A percentile compares a stretch with the other conserved stretches of the same genome.
These are phyloP conservation scores for Lichtheimia hyalospora DNA, from an alignment of 371 early-diverging fungal species.

Conservation along the genomic window DNA sequence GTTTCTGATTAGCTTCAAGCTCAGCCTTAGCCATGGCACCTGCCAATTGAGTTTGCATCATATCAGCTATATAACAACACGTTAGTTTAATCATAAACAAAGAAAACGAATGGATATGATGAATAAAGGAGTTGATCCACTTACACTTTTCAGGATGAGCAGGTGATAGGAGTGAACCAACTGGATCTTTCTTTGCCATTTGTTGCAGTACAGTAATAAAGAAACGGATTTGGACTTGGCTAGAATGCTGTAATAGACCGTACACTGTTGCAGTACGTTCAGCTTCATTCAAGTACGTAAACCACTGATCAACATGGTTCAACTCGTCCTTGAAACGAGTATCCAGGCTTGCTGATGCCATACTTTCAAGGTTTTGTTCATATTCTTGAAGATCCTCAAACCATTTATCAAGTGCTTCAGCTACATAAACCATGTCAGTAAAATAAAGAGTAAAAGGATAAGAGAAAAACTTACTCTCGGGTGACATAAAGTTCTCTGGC, in stretches of 20 bases:
- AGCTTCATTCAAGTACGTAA: conserved; percentile 82
- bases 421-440: conserved; percentile 61
- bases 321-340: conserved; percentile 63
- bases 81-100: not conserved
- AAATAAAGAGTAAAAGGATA: not conserved
- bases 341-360: conserved; percentile 91
- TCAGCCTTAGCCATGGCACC: conserved; percentile 66
- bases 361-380: conserved; percentile 88
- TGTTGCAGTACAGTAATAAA: conserved; percentile 90
- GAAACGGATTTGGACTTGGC: conserved; percentile 89
- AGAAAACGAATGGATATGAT: conserved; percentile 9
- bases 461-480: conserved; percentile 31
- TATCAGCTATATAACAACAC: conserved; percentile 32
- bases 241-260: conserved; percentile 85
- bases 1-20: conserved; percentile 56
- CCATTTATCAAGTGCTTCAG: conserved; percentile 85
- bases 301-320: conserved; percentile 94
- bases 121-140: conserved; percentile 1
- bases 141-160: conserved; percentile 53
- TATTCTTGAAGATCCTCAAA: conserved; percentile 89
- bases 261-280: conserved; percentile 93
- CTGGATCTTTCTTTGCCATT: conserved; percentile 76
- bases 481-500: conserved; percentile 34
- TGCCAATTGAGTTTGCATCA: conserved; percentile 57
- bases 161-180: conserved; percentile 52